A percentile compares a stretch with the other conserved stretches of the same genome.
phyloP scores from a whole-genome alignment of 208 protist species.

The Wallacemonas sp. region DNA sequence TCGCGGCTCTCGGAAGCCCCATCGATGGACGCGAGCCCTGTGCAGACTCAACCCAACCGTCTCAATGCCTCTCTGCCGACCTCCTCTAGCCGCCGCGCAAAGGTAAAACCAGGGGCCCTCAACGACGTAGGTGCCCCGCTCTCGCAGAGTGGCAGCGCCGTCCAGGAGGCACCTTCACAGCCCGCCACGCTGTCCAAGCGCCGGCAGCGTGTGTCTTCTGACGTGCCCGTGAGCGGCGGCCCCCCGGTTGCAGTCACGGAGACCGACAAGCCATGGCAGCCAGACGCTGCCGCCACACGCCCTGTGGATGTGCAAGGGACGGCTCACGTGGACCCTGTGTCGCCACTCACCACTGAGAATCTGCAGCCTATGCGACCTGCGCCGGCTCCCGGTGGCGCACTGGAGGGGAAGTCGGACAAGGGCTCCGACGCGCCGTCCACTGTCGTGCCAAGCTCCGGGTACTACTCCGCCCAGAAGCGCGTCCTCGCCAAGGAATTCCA shows the following conservation, averaged over 20 bases:
- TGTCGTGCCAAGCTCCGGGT: not conserved
- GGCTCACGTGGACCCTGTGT: not conserved
- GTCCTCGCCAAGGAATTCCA: conserved; percentile 1
- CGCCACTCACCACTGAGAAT: not conserved
- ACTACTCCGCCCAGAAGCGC: conserved; percentile 2
- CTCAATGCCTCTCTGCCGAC: not conserved
- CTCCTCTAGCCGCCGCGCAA: not conserved
- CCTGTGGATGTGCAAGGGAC: not conserved
- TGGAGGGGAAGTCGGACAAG: not conserved
- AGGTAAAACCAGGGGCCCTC: too few relatives aligned
- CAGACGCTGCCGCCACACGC: not conserved
- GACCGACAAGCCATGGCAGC: not conserved
- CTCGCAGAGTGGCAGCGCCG: not conserved
- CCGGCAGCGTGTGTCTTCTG: not conserved
- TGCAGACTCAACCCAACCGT: not conserved
- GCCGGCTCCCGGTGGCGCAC: not conserved
- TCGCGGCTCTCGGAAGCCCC: not conserved
- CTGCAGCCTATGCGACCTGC: conserved; percentile 1
- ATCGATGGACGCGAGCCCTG: conserved; percentile 5
- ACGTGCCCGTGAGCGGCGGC: not conserved
- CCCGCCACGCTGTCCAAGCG: not conserved
- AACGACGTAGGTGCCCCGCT: too few relatives aligned
- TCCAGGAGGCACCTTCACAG: not conserved
- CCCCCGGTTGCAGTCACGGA: not conserved
- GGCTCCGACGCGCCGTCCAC: conserved; percentile 5